Base-by-base conservation (phyloP, 2,329 filamentous ascomycete genomes). In the Fusarium algeriense region DNA sequence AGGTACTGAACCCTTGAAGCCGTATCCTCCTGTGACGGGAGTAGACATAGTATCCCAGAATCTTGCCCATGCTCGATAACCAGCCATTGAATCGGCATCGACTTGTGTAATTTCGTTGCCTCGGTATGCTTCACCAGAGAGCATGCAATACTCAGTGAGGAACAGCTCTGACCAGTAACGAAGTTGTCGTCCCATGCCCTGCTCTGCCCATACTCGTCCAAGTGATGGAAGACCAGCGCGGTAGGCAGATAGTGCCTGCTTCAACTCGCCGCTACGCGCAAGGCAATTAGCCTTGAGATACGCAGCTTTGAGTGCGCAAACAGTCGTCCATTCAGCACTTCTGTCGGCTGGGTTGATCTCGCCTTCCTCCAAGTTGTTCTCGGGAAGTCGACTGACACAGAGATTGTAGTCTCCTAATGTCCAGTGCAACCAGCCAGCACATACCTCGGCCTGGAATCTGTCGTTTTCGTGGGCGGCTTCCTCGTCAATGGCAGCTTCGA, bases 391-490 rank as follows among this genome's bases (percentile, higher is more conserved):
- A 38, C 83, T 82, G 14, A 73, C 68, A 59, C 44, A 88, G 81
- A 40, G 91, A 2, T 83, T 84, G 70, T 92, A 92, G 73, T 97
- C 92, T 37, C 89, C 90, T 57, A 92, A 81, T 12, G 90, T 88
- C 89, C 93, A 97, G 77, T 97, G 90, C 75, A 97, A 85, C 92
- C 94, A 97, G 59, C 91, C 94, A 46, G 95, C 81, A 80, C 93
- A 96, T 55, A 96, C 90, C 67, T 90, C 91, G 35, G 94, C 95
- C 81, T 97, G 94, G 73, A 95, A 91, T 58, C 82, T 85, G 73
- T 92, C 90, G 78, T 91, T 87, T 15, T 81, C 79, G 70, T 85
- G 81, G 11, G 77, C 78, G 8, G 83, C 81, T 75, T 91, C 90
- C 57, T 85, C 84, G 10, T 90, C 89, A 73, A 92, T 88, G 19